Evolutionary conservation across 164 flowering plant species (phyloP), one percentile per base, ranked within the genome.

Genomic region (Nymphaea thermarum): DNA sequence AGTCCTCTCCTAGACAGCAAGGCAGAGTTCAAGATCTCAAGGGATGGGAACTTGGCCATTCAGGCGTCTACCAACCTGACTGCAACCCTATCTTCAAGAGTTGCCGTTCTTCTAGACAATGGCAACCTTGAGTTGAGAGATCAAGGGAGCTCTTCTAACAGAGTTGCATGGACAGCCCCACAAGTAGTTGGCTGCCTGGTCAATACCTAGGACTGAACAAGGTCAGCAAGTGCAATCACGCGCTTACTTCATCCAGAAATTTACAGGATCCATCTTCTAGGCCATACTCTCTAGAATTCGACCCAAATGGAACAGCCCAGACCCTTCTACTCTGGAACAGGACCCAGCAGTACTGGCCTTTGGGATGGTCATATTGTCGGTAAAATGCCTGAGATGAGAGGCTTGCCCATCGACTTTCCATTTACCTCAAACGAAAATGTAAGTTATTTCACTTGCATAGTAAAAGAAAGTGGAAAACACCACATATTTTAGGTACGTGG

Each of bases 101-200:
- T 1, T 25, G 36, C 36, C 36, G 36, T 25, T 25, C 36, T 25
- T 25, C 36, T 25, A 25, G 36, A 25, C 36, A 25, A 25, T 25
- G 36, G 36, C 36, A 25, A 25, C 36, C 36, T 25, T 25, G 36
- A 25, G 36, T 25, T 25, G 36, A 25, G 36, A 25, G 36, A 25
- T 25, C 36, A 25, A 25, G 36, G 36, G 36, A 25, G 36, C 36
- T 25, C 36, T 25, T 25, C 0, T 47, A 12, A 12, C 55, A 93
- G 51, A 83, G 85, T 25, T 25, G 36, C 36, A 25, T 25, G 36
- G 36, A 25, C 65, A 87, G 86, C 72, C 89, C 90, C 2, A 15
- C 81, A 0, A 47, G 87, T 68, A 87, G 90, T 10, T 85, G 91
- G 87, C 71, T 89, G 53, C 89, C 92, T 43, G 87, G 88, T 10